phyloP scores from a whole-genome alignment of 768 basidiomycete genomes.

The Nevesoporus exiguus region DNA sequence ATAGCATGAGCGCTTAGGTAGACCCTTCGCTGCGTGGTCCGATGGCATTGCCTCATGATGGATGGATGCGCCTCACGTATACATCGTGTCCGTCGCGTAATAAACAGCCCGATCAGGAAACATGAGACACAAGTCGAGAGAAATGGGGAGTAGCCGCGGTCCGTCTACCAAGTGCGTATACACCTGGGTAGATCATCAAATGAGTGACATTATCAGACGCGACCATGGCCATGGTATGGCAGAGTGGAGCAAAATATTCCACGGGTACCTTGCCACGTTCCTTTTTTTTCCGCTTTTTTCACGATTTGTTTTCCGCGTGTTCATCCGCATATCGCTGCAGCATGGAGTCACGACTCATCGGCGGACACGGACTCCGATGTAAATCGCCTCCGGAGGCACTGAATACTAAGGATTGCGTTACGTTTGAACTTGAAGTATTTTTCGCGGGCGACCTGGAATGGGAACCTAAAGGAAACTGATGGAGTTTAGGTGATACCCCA shows the following conservation, averaged over 20 bases:
- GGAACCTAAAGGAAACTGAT: background rate
- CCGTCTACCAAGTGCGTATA: background rate
- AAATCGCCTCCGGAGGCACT: background rate
- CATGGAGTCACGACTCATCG: background rate
- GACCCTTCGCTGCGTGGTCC: background rate
- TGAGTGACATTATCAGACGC: background rate
- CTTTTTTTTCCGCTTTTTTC: background rate
- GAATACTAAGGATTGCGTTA: background rate
- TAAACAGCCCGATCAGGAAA: background rate
- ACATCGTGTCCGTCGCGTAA: background rate
- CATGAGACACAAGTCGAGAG: background rate
- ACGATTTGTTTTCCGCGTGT: background rate
- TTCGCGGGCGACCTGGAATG: background rate
- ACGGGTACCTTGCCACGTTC: background rate
- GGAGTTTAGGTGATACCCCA: background rate
- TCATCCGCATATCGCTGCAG: background rate
- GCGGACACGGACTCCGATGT: background rate
- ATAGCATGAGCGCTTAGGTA: background rate
- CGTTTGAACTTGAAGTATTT: background rate
- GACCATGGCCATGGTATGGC: background rate
- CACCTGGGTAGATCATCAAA: constrained; percentile 3
- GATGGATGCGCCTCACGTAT: background rate
- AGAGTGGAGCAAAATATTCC: background rate
- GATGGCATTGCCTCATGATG: background rate
- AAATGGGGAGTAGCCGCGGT: background rate